Percentiles rank a stretch among this genome's conserved stretches.
phyloP scores from a whole-genome alignment of 768 basidiomycete genomes.

The Mycena sanguinolenta region DNA sequence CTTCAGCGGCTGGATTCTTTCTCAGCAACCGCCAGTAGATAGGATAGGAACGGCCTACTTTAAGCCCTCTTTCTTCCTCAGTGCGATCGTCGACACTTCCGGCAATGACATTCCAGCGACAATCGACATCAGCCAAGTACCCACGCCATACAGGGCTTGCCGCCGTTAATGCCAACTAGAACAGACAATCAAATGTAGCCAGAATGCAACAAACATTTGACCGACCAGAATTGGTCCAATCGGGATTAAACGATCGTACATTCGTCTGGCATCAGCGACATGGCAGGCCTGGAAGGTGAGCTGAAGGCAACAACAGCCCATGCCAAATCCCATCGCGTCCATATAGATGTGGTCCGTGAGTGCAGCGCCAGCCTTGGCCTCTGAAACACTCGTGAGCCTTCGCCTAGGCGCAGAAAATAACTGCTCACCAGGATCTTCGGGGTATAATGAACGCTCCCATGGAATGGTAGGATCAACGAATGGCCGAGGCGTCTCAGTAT shows the following conservation, averaged over 20 bases:
- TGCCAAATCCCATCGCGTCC: conserved; percentile 99
- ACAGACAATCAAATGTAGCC: conserved; percentile 3
- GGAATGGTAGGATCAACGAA: conserved; percentile 96
- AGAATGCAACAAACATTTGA: conserved; percentile 20
- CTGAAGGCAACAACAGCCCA: conserved; percentile 99
- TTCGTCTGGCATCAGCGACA: conserved; percentile 88
- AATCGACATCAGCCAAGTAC: conserved; percentile 96
- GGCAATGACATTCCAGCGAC: conserved; percentile 98
- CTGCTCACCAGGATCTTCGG: conserved; percentile 82
- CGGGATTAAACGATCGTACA: conserved; percentile 97
- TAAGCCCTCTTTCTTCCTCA: conserved; percentile 91
- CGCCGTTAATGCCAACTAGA: conserved; percentile 91
- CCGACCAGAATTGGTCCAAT: conserved; percentile 94
- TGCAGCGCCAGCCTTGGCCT: conserved; percentile 92
- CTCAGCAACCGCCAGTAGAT: neutral
- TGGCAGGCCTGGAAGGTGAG: conserved; percentile 98
- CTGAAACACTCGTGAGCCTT: conserved; percentile 51
- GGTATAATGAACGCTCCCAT: conserved; percentile 84
- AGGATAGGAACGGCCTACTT: conserved; percentile 58
- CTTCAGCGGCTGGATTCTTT: conserved; percentile 73
- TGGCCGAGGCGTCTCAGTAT: conserved; percentile 87
- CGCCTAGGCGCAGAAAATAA: neutral
- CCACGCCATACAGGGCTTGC: conserved; percentile 97
- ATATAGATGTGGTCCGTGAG: conserved; percentile 93
- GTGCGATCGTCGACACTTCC: conserved; percentile 99